Conservation (phyloP, 306 rosid genomes). For the Cucurbita pepo region DNA sequence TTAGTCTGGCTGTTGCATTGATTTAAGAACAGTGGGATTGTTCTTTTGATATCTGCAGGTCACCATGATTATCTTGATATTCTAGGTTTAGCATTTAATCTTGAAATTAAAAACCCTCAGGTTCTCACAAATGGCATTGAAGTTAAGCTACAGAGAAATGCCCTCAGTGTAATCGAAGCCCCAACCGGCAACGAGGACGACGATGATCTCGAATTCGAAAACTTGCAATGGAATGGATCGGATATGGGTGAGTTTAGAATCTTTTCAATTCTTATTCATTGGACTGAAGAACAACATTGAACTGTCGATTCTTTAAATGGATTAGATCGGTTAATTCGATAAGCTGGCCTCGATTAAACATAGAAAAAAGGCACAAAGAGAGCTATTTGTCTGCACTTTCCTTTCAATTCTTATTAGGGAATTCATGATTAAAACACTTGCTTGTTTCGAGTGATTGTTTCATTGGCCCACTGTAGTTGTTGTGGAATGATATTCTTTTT, state of each 20-base stretch:
- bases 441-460: background rate
- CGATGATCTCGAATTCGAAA: slow-evolving; percentile 75
- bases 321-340: background rate
- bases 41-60: background rate
- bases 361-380: background rate
- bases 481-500: slow-evolving; percentile 1
- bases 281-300: background rate
- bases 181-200: slow-evolving; percentile 96
- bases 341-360: background rate
- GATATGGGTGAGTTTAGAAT: slow-evolving; percentile 67
- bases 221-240: slow-evolving; percentile 75
- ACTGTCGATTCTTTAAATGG: background rate
- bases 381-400: background rate
- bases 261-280: background rate
- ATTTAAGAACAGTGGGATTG: background rate
- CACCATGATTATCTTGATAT: background rate
- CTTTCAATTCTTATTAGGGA: background rate
- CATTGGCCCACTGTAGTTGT: slow-evolving; percentile 5
- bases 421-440: slow-evolving; percentile 1
- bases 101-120: slow-evolving; percentile 16
- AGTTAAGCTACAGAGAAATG: slow-evolving; percentile 97
- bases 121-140: slow-evolving; percentile 97
- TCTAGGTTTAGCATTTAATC: background rate
- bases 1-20: background rate
- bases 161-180: slow-evolving; percentile 93